A percentile compares a stretch with the other conserved stretches of the same genome.
Conservation (phyloP, 345 rosid genomes). For the Sonneratia alba region DNA sequence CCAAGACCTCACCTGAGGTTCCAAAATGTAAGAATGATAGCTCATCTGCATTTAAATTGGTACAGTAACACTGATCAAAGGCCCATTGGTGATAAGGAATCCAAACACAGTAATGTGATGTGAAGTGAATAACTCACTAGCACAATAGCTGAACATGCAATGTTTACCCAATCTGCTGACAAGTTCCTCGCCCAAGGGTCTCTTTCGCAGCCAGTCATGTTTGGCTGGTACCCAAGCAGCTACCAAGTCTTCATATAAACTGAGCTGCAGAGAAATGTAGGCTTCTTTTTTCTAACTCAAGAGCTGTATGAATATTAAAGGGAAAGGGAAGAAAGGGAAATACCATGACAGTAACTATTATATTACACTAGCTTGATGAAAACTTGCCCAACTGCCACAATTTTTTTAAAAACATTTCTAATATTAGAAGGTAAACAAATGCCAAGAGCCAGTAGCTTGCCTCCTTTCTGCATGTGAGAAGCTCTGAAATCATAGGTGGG, state of each 20-base stretch:
- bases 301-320: background rate
- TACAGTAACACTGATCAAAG: background rate
- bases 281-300: background rate
- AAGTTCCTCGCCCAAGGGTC: slow-evolving; percentile 66
- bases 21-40: slow-evolving; percentile 87
- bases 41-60: slow-evolving; percentile 48
- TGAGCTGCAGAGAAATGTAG: slow-evolving; percentile 52
- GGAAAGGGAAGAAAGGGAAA: background rate
- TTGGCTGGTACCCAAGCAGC: slow-evolving; percentile 97
- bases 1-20: slow-evolving; percentile 93
- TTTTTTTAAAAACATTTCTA: background rate
- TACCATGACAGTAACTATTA: background rate
- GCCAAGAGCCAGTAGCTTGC: slow-evolving; percentile 21
- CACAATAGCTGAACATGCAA: slow-evolving; percentile 73
- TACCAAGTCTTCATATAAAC: slow-evolving; percentile 94
- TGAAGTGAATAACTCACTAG: slow-evolving; percentile 43
- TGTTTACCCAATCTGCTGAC: slow-evolving; percentile 62
- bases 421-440: background rate
- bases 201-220: slow-evolving; percentile 71
- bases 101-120: background rate
- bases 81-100: background rate
- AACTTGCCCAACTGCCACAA: background rate
- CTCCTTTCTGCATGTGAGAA: slow-evolving; percentile 61
- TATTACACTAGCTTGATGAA: background rate
- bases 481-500: slow-evolving; percentile 63